phyloP scores from a whole-genome alignment of 768 basidiomycete species.

The Pholiota conissans region DNA sequence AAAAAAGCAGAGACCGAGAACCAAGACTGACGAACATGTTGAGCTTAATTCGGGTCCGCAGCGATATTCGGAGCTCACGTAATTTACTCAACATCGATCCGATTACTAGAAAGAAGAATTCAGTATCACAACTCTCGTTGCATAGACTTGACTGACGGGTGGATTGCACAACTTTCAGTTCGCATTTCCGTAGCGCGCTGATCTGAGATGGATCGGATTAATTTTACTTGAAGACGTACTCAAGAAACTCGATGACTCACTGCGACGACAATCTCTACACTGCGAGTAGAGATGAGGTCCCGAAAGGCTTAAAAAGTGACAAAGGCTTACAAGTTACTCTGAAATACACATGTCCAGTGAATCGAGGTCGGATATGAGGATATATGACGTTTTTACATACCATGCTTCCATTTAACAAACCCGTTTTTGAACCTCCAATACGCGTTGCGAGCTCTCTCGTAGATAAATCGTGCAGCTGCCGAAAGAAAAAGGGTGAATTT shows the following conservation, averaged over 20 bases:
- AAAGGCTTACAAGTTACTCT: slow-evolving; percentile 69
- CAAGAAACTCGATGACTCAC: slow-evolving; percentile 38
- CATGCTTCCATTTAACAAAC: slow-evolving; percentile 80
- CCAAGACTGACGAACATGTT: slow-evolving; percentile 57
- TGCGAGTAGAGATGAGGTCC: slow-evolving; percentile 18
- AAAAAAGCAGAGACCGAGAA: slow-evolving; percentile 84
- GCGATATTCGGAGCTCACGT: slow-evolving; percentile 11
- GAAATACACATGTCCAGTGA: too few relatives aligned
- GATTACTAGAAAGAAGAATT: slow-evolving; percentile 50
- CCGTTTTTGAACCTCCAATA: slow-evolving; percentile 76
- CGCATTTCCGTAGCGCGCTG: slow-evolving; percentile 80
- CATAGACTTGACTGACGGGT: slow-evolving; percentile 45
- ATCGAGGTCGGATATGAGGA: too few relatives aligned
- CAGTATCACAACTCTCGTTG: neutral
- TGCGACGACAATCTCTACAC: slow-evolving; percentile 69
- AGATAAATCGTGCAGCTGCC: slow-evolving; percentile 73
- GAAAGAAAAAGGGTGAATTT: neutral
- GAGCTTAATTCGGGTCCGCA: too few relatives aligned
- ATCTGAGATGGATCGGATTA: slow-evolving; percentile 42
- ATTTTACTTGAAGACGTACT: neutral
- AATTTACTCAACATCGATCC: slow-evolving; percentile 84
- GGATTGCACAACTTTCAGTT: slow-evolving; percentile 79
- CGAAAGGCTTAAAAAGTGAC: neutral
- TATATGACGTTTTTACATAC: too few relatives aligned
- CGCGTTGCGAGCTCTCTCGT: slow-evolving; percentile 73